Base-by-base conservation (phyloP, 2,329 filamentous ascomycete genomes). In the Thielaviopsis musarum region DNA sequence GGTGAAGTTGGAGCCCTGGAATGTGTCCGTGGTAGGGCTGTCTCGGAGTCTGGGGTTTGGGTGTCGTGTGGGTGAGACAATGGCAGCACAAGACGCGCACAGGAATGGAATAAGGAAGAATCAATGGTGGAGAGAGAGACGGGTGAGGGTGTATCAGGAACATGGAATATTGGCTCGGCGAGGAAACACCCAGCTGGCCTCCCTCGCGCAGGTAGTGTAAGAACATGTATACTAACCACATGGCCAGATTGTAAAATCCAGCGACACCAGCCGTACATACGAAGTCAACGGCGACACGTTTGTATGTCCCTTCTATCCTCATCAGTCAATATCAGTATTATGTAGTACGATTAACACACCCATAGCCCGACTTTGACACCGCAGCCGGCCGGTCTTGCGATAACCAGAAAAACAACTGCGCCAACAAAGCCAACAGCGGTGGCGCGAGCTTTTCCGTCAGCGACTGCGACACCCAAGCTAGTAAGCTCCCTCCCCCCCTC, bases 381-480 rank as follows among this genome's bases (percentile, higher is more conserved):
- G 76, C 76, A 0, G 69, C 71, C 5, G 68, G 70, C 58, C 69
- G 74, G 22, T 70, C 73, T 1, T 78, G 76, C 67, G 74, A 76
- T 64, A 73, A 74, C 64, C 76, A 78, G 65, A 72, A 75, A 65
- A 77, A 78, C 63, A 66, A 65, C 19, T 78, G 76, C 61, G 70
- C 72, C n/a, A 62, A 72, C 24, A 56, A 67, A 21, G 73, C 73
- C 38, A 77, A 77, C 63, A 67, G 65, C 51, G 63, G 65, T 56
- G 59, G 67, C 55, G 28, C 61, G 52, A 61, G 62, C 24, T 72
- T 76, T 58, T 62, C 64, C 6, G 75, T 77, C 1, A 61, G 66
- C 34, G 72, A 76, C 28, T 79, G 75, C 60, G 74, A 78, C 58
- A 63, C 67, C 17, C 76, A 78, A 64, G 69, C 68, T 45, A 66